Percentiles rank a stretch among this genome's conserved stretches.
These are phyloP conservation scores for Cotoneaster glaucophyllus DNA, from an alignment of 306 rosid genomes.

Conservation along the genomic window DNA sequence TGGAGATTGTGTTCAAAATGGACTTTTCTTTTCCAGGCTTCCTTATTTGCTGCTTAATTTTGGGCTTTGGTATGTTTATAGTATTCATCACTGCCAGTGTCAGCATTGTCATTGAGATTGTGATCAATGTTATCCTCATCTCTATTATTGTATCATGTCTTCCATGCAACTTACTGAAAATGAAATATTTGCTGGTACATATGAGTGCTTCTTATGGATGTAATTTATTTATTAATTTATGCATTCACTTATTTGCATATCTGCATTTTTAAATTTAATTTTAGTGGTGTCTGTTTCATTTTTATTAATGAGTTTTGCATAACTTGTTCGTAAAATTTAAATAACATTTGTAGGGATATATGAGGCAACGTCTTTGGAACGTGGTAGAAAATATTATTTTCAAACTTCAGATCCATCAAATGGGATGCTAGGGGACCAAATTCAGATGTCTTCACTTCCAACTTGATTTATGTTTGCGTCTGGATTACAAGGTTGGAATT, in stretches of 20 bases:
- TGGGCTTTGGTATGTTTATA: conserved; percentile 79
- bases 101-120: not conserved
- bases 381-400: conserved; percentile 53
- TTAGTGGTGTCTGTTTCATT: not conserved
- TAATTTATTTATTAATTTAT: not conserved
- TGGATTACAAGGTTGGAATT: conserved; percentile 1
- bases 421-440: conserved; percentile 51
- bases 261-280: not conserved
- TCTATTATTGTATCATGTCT: not conserved
- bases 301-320: not conserved
- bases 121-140: not conserved
- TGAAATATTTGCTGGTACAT: conserved; percentile 9
- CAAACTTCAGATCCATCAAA: conserved; percentile 41
- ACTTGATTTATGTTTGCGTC: conserved; percentile 59
- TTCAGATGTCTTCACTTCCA: conserved; percentile 78
- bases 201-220: not conserved
- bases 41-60: conserved; percentile 65
- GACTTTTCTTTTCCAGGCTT: conserved; percentile 86
- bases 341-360: conserved; percentile 58
- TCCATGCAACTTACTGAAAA: not conserved
- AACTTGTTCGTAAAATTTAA: conserved; percentile 4
- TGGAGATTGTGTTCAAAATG: conserved; percentile 80
- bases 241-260: not conserved
- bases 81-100: conserved; percentile 1
- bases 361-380: conserved; percentile 87